These are phyloP conservation scores for Kluyveromyces siamensis DNA, from an alignment of 805 yeast species.

Conservation along the genomic window DNA sequence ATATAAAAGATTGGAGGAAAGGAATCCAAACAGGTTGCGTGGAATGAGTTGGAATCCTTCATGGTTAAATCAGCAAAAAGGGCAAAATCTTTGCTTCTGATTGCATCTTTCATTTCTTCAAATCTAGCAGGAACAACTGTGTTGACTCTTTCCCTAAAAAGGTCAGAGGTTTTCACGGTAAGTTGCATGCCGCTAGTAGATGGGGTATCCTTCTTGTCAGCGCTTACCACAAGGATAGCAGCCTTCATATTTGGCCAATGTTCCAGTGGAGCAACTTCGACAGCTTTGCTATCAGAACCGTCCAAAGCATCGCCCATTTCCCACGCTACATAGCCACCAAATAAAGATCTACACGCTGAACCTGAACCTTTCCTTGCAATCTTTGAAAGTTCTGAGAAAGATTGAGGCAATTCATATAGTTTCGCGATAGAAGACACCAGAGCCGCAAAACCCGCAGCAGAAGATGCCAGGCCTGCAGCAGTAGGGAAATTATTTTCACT, in stretches of 20 bases:
- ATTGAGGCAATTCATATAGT: slow-evolving; percentile 77
- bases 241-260: slow-evolving; percentile 96
- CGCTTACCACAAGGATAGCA: slow-evolving; percentile 84
- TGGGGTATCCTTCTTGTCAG: slow-evolving; percentile 88
- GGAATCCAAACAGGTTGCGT: slow-evolving; percentile 94
- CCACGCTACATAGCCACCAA: slow-evolving; percentile 99
- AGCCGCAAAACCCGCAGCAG: slow-evolving; percentile 98
- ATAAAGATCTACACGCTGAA: slow-evolving; percentile 92
- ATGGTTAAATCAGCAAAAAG: slow-evolving; percentile 85
- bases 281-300: slow-evolving; percentile 93
- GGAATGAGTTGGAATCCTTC: slow-evolving; percentile 96
- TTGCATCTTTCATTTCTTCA: slow-evolving; percentile 71
- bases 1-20: slow-evolving; percentile 92
- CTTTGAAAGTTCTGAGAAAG: slow-evolving; percentile 75
- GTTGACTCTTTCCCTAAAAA: slow-evolving; percentile 70
- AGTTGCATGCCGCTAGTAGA: slow-evolving; percentile 95
- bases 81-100: slow-evolving; percentile 63
- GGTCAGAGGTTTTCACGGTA: slow-evolving; percentile 81
- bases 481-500: slow-evolving; percentile 97
- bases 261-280: slow-evolving; percentile 70
- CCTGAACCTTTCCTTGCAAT: slow-evolving; percentile 98
- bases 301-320: slow-evolving; percentile 75
- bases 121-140: slow-evolving; percentile 84
- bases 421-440: slow-evolving; percentile 82
- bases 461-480: slow-evolving; percentile 96